These are phyloP conservation scores for Starmerella lactis-condensi DNA, from an alignment of 805 yeast species.

Conservation along the genomic window DNA sequence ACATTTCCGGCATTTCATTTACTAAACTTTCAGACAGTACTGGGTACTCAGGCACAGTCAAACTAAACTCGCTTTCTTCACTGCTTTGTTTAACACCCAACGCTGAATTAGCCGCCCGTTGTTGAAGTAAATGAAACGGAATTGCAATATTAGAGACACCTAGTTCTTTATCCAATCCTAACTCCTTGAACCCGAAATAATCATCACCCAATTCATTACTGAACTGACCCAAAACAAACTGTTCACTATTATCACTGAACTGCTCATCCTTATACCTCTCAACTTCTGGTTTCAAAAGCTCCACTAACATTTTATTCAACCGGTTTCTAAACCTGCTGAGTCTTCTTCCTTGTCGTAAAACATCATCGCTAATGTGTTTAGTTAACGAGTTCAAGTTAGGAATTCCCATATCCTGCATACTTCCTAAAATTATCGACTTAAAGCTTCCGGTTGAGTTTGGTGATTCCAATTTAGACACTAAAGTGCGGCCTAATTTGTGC, in stretches of 20 bases:
- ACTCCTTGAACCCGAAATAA: conserved; percentile 88
- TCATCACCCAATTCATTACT: conserved; percentile 89
- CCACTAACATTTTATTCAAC: conserved; percentile 54
- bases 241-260: conserved; percentile 81
- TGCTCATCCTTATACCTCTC: conserved; percentile 40
- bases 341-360: conserved; percentile 49
- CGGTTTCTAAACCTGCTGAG: conserved; percentile 49
- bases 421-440: conserved; percentile 37
- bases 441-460: conserved; percentile 18
- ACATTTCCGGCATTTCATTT: conserved; percentile 3
- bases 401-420: conserved; percentile 74
- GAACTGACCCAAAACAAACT: conserved; percentile 86
- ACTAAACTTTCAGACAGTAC: conserved; percentile 37
- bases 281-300: conserved; percentile 56
- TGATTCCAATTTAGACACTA: conserved; percentile 57
- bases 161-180: conserved; percentile 84
- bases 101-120: conserved; percentile 18
- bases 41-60: conserved; percentile 40
- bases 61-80: background rate
- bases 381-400: conserved; percentile 49
- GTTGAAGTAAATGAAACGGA: conserved; percentile 71
- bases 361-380: conserved; percentile 52
- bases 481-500: conserved; percentile 49
- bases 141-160: conserved; percentile 68
- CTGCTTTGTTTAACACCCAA: conserved; percentile 3